Conservation (phyloP, 2,329 filamentous ascomycete species). For the Clonostachys sp. region DNA sequence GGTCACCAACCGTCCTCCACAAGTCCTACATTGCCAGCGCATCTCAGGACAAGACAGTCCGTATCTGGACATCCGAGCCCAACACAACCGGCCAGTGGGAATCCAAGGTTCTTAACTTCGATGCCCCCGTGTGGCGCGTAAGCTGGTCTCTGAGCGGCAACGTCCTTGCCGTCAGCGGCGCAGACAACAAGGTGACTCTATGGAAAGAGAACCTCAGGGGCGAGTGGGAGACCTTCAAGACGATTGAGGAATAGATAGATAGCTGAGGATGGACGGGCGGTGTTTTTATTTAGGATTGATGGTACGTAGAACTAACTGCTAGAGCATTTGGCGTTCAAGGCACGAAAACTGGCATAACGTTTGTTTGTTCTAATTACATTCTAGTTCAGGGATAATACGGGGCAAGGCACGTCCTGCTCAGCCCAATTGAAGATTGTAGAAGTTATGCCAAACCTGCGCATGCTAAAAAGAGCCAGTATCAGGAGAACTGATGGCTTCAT, state of each 20-base stretch:
- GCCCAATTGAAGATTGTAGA: no score
- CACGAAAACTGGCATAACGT: constrained; percentile 12
- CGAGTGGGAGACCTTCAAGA: constrained; percentile 96
- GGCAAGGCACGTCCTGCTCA: no score
- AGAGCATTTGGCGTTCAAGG: constrained; percentile 28
- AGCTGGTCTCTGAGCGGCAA: constrained; percentile 98
- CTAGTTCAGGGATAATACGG: no score
- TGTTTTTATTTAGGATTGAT: background rate
- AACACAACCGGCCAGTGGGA: constrained; percentile 69
- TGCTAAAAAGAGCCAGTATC: no score
- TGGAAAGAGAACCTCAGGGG: constrained; percentile 99
- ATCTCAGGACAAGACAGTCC: constrained; percentile 93
- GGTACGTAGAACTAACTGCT: background rate
- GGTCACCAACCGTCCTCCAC: constrained; percentile 90
- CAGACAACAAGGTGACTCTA: constrained; percentile 93
- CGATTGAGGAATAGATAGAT: constrained; percentile 73
- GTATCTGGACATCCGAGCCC: constrained; percentile 84
- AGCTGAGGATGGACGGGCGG: background rate
- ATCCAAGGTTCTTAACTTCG: constrained; percentile 80
- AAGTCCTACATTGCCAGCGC: constrained; percentile 97
- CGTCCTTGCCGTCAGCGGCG: constrained; percentile 86
- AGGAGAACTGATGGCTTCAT: no score
- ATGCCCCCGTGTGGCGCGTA: constrained; percentile 88
- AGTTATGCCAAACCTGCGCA: no score
- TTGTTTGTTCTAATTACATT: constrained; percentile 2